phyloP scores from a whole-genome alignment of 768 basidiomycete genomes.

The Punctularia strigosozonata region DNA sequence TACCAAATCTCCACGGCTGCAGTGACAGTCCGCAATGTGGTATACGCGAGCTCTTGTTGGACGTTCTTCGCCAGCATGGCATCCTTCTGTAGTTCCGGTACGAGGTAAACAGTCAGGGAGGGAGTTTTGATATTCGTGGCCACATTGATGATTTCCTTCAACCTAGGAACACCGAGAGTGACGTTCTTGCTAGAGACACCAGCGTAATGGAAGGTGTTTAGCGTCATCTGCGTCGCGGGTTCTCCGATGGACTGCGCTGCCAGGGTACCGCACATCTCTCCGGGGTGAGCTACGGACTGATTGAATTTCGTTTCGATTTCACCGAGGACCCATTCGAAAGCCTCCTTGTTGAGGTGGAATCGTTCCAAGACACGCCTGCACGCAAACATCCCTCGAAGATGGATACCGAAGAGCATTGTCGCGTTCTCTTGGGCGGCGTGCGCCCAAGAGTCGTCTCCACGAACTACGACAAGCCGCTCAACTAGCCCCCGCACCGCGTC shows the following conservation, averaged over 20 bases:
- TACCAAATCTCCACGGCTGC: constrained; percentile 97
- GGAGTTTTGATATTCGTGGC: constrained; percentile 98
- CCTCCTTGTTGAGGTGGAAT: constrained; percentile 80
- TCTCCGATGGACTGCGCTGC: constrained; percentile 99
- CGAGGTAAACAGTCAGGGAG: constrained; percentile 84
- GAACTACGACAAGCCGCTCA: constrained; percentile 75
- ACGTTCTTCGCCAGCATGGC: constrained; percentile 69
- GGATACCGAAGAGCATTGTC: constrained; percentile 87
- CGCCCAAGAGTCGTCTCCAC: constrained; percentile 70
- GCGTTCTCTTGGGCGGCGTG: constrained; percentile 77
- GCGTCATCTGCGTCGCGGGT: constrained; percentile 98
- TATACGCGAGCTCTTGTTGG: constrained; percentile 88
- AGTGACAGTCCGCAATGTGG: constrained; percentile 87
- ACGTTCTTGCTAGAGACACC: constrained; percentile 99
- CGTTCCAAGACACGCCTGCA: constrained; percentile 80
- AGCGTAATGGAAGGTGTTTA: constrained; percentile 99
- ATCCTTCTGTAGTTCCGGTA: constrained; percentile 54
- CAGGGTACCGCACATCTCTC: constrained; percentile 98
- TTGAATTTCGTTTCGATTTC: constrained; percentile 97
- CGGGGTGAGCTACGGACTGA: constrained; percentile 81
- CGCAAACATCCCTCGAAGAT: constrained; percentile 82
- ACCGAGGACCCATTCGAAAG: constrained; percentile 94
- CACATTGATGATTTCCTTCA: constrained; percentile 99
- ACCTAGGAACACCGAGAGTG: constrained; percentile 95
- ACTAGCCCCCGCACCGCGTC: constrained; percentile 66